These are phyloP conservation scores for Phaffia tasmanica DNA, from an alignment of 768 basidiomycete species.

Conservation along the genomic window DNA sequence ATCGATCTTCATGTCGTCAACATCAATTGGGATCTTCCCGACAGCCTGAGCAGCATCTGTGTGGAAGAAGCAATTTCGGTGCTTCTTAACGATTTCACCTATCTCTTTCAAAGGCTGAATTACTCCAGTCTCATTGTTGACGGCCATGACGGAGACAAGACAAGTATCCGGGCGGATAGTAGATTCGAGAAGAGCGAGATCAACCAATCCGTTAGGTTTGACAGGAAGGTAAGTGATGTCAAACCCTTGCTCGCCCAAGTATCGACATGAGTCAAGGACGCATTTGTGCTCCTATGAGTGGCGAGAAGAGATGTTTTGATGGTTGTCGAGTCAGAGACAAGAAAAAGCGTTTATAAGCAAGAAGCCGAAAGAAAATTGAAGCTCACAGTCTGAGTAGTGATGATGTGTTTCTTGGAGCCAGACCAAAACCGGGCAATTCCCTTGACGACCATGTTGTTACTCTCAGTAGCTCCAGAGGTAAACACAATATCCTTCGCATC, in stretches of 20 bases:
- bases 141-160: constrained; percentile 93
- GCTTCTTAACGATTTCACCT: constrained; percentile 62
- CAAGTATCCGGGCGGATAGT: constrained; percentile 81
- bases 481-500: constrained; percentile 92
- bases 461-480: constrained; percentile 95
- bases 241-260: constrained; percentile 90
- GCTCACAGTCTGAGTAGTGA: constrained; percentile 84
- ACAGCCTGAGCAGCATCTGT: constrained; percentile 94
- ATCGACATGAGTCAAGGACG: constrained; percentile 93
- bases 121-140: constrained; percentile 98
- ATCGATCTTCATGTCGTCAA: constrained; percentile 91
- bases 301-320: background rate
- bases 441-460: constrained; percentile 95
- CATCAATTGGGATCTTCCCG: constrained; percentile 82
- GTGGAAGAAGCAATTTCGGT: constrained; percentile 86
- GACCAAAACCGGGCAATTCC: constrained; percentile 83
- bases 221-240: constrained; percentile 98
- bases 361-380: background rate
- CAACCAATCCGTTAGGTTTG: constrained; percentile 67
- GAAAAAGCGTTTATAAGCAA: constrained; percentile 11
- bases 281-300: constrained; percentile 87
- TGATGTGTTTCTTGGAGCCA: constrained; percentile 73
- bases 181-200: constrained; percentile 63
- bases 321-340: background rate
- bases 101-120: constrained; percentile 96